Evolutionary conservation across 306 rosid genomes (phyloP).

Genomic region (Lathyrus sativus): DNA sequence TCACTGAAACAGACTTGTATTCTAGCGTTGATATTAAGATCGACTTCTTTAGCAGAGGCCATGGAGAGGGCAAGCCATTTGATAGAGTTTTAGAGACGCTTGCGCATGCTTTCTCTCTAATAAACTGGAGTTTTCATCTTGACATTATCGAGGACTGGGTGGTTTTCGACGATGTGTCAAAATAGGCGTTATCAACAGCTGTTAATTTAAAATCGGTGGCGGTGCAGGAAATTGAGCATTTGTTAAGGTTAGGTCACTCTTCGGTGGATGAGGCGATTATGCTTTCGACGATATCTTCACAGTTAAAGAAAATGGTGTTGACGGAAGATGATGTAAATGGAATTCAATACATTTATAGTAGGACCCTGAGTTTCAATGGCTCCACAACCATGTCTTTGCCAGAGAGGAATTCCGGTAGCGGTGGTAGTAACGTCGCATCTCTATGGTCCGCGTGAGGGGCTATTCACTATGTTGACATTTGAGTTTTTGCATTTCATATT

Average conservation of each 20-base stretch:
- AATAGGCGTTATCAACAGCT: constrained; percentile 49
- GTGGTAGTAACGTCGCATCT: constrained; percentile 10
- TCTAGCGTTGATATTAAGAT: constrained; percentile 51
- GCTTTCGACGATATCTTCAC: constrained; percentile 71
- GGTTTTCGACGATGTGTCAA: constrained; percentile 54
- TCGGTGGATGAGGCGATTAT: constrained; percentile 77
- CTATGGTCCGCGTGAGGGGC: constrained; percentile 33
- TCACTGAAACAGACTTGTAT: constrained; percentile 44
- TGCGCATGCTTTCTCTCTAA: constrained; percentile 87
- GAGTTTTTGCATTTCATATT: neutral
- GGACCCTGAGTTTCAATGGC: constrained; percentile 53
- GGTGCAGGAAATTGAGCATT: constrained; percentile 90
- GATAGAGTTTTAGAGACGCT: constrained; percentile 76
- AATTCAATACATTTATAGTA: constrained; percentile 67
- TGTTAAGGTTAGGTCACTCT: constrained; percentile 79
- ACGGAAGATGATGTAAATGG: constrained; percentile 61
- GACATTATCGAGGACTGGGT: constrained; percentile 80
- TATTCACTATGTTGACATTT: constrained; percentile 28
- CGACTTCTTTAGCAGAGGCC: constrained; percentile 69
- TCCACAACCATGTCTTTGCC: constrained; percentile 39
- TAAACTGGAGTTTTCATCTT: constrained; percentile 70
- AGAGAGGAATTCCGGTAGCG: constrained; percentile 48
- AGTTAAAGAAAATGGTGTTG: constrained; percentile 62
- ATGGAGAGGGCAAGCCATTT: constrained; percentile 86
- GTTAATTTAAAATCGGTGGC: constrained; percentile 85